Conservation (phyloP, 1,284 basidiomycete genomes). For the Leccinum solheimii region DNA sequence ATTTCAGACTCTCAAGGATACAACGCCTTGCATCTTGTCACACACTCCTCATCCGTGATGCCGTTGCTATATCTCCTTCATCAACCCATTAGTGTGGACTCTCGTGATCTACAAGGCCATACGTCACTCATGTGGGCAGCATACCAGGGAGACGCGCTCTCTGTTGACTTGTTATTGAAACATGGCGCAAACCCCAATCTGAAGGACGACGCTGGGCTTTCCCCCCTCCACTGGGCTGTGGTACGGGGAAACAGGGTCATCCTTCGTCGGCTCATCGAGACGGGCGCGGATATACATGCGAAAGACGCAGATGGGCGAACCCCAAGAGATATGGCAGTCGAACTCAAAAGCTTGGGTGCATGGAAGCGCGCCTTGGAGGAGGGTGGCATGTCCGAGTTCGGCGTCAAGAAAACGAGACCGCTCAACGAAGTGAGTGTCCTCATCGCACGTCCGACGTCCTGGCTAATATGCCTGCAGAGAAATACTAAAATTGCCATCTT, state of each 20-base stretch:
- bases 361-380: constrained; percentile 89
- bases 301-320: constrained; percentile 88
- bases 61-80: constrained; percentile 91
- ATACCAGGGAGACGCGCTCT: constrained; percentile 96
- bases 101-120: constrained; percentile 89
- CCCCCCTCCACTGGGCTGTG: constrained; percentile 98
- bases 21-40: constrained; percentile 93
- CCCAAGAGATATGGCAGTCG: constrained; percentile 91
- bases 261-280: constrained; percentile 82
- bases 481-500: constrained; percentile 86
- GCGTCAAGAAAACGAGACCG: constrained; percentile 65
- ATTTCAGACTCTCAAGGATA: constrained; percentile 94
- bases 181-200: constrained; percentile 82
- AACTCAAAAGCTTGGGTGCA: constrained; percentile 86
- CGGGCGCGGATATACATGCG: constrained; percentile 79
- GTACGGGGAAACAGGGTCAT: constrained; percentile 90
- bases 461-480: constrained; percentile 44
- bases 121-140: constrained; percentile 99
- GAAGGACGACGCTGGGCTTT: constrained; percentile 81
- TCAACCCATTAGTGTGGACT: constrained; percentile 87
- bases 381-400: constrained; percentile 77
- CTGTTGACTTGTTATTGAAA: constrained; percentile 86
- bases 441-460: neutral
- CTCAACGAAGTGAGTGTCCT: constrained; percentile 59
- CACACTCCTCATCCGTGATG: constrained; percentile 94